Evolutionary conservation across 1,284 basidiomycete genomes (phyloP).

Genomic region (Malassezia brasiliensis): DNA sequence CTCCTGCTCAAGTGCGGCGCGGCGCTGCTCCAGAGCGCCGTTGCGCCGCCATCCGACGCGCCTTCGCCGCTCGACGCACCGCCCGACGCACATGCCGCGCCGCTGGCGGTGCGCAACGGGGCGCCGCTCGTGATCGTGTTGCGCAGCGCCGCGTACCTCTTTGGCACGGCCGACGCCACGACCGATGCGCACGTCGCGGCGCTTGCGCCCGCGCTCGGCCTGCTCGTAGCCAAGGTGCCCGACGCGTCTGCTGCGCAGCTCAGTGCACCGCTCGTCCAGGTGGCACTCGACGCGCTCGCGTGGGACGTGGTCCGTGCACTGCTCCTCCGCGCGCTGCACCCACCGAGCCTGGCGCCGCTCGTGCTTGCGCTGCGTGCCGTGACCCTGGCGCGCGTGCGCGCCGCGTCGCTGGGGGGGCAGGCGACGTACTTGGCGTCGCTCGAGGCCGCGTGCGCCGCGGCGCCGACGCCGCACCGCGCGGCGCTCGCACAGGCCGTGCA

Average conservation of each 20-base stretch:
- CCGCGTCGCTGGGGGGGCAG: slow-evolving; percentile 4
- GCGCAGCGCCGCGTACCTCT: not conserved
- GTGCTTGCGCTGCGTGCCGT: slow-evolving; percentile 9
- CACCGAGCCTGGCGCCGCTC: slow-evolving; percentile 3
- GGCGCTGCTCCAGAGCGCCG: not conserved
- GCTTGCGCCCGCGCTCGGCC: slow-evolving; percentile 7
- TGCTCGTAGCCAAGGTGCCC: not conserved
- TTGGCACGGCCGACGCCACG: not conserved
- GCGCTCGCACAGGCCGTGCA: not conserved
- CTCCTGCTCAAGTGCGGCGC: not conserved
- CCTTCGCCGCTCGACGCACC: not conserved
- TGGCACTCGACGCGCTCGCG: not conserved
- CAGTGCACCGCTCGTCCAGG: not conserved
- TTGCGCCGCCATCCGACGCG: not conserved
- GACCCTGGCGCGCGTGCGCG: slow-evolving; percentile 1
- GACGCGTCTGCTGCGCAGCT: not conserved
- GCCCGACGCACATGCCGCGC: not conserved
- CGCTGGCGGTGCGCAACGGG: not conserved
- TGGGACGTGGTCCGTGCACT: slow-evolving; percentile 2
- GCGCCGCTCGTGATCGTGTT: slow-evolving; percentile 1
- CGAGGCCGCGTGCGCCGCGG: not conserved
- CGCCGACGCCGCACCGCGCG: not conserved
- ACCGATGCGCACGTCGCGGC: not conserved
- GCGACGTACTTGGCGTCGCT: not conserved
- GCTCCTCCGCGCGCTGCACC: slow-evolving; percentile 8